A percentile compares a stretch with the other conserved stretches of the same genome.
Conservation (phyloP, 164 flowering plant genomes). For the Paratinospora sagittata region DNA sequence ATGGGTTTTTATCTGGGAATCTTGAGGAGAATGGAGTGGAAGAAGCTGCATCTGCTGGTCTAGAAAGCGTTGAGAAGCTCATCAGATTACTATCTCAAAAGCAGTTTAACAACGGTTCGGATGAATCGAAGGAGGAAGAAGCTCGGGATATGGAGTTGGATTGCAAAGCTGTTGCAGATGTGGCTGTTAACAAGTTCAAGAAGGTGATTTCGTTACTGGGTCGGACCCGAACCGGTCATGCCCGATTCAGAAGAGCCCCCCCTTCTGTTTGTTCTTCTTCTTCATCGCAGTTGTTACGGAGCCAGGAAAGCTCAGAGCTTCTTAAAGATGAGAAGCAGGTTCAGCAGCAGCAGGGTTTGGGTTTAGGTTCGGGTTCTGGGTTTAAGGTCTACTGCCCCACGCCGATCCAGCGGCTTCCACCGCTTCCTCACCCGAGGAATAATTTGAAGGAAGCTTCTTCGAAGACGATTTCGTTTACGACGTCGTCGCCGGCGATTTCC, state of each 20-base stretch:
- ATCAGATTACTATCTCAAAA: slow-evolving; percentile 44
- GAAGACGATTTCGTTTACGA: slow-evolving; percentile 45
- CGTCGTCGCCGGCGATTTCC: slow-evolving; percentile 36
- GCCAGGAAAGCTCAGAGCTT: background rate
- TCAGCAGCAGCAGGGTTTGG: background rate
- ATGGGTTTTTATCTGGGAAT: too few relatives aligned
- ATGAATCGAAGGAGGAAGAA: background rate
- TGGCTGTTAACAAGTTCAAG: slow-evolving; percentile 76
- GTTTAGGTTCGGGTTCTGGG: slow-evolving; percentile 9
- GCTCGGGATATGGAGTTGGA: slow-evolving; percentile 35
- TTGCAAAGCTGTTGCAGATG: slow-evolving; percentile 55
- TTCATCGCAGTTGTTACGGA: background rate
- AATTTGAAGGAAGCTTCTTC: slow-evolving; percentile 21
- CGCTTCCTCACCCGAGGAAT: slow-evolving; percentile 15
- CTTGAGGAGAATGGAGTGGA: slow-evolving; percentile 49
- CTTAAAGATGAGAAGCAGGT: slow-evolving; percentile 5
- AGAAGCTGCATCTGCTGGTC: slow-evolving; percentile 82
- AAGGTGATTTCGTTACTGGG: too few relatives aligned
- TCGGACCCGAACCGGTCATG: slow-evolving; percentile 82
- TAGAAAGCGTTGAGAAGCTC: slow-evolving; percentile 68
- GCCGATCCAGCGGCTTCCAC: slow-evolving; percentile 68
- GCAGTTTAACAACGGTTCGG: slow-evolving; percentile 18
- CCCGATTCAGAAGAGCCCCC: slow-evolving; percentile 78
- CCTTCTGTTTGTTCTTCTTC: slow-evolving; percentile 26
- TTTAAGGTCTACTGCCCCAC: slow-evolving; percentile 44